These are phyloP conservation scores for Penicillium sp. DNA, from an alignment of 2,329 filamentous ascomycete genomes.

Conservation along the genomic window DNA sequence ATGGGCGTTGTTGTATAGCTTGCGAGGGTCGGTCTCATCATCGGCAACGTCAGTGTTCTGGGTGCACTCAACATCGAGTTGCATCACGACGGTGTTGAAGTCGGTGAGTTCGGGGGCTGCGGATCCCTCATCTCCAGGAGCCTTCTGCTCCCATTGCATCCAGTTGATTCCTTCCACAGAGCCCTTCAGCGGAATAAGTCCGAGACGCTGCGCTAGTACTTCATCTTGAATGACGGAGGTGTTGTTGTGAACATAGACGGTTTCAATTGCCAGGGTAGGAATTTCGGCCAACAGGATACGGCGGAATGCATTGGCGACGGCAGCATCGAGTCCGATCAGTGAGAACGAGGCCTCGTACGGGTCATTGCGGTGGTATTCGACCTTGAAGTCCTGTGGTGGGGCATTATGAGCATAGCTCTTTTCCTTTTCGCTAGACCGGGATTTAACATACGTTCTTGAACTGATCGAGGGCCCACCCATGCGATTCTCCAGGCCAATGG, in stretches of 20 bases:
- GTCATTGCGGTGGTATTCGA: constrained; percentile 83
- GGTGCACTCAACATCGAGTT: constrained; percentile 75
- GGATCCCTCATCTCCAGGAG: constrained; percentile 61
- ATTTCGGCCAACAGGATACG: constrained; percentile 95
- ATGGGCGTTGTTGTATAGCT: constrained; percentile 82
- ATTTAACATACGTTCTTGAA: constrained; percentile 59
- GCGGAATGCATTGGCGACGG: constrained; percentile 94
- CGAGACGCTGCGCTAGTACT: constrained; percentile 85
- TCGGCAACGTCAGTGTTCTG: constrained; percentile 70
- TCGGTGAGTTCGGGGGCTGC: constrained; percentile 57
- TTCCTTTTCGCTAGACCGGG: background rate
- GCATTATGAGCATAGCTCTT: constrained; percentile 3
- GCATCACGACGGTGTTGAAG: constrained; percentile 82
- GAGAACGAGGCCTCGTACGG: constrained; percentile 81
- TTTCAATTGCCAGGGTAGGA: constrained; percentile 90
- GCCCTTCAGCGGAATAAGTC: constrained; percentile 85
- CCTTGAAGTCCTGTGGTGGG: constrained; percentile 59
- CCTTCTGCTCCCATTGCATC: constrained; percentile 79
- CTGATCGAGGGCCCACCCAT: constrained; percentile 71
- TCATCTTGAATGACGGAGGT: constrained; percentile 98
- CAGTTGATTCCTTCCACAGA: constrained; percentile 74
- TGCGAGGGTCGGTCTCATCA: constrained; percentile 75
- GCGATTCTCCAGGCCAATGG: constrained; percentile 85
- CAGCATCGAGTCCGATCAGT: constrained; percentile 85
- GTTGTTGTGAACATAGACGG: constrained; percentile 91